Conservation (phyloP, 2,329 filamentous ascomycete species). For the Madurella mycetomatis region DNA sequence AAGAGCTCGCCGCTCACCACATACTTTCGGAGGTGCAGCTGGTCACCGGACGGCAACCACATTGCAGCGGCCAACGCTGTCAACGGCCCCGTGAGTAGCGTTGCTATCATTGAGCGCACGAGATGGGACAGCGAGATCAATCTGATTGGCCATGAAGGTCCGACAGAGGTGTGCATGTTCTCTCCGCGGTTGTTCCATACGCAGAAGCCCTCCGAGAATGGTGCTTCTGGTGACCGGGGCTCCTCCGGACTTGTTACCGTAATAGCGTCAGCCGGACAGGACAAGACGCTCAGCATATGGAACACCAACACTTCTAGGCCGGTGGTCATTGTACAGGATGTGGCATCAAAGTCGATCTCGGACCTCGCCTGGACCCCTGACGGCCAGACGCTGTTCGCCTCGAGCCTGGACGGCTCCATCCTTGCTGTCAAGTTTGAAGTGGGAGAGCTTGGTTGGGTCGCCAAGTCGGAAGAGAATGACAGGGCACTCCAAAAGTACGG, state of each 20-base stretch:
- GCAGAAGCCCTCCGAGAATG: constrained; percentile 56
- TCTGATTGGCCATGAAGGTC: constrained; percentile 92
- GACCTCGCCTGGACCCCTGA: constrained; percentile 93
- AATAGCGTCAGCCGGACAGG: constrained; percentile 92
- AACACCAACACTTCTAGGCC: constrained; percentile 93
- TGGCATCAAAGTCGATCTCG: constrained; percentile 86
- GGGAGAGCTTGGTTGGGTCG: constrained; percentile 86
- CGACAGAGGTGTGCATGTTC: constrained; percentile 95
- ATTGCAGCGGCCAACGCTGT: constrained; percentile 96
- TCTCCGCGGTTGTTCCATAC: constrained; percentile 85
- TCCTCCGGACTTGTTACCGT: constrained; percentile 69
- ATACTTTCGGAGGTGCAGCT: constrained; percentile 93
- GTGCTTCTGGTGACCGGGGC: constrained; percentile 41
- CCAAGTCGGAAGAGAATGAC: constrained; percentile 82
- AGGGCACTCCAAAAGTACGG: constrained; percentile 91
- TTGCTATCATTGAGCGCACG: constrained; percentile 89
- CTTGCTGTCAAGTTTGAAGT: constrained; percentile 75
- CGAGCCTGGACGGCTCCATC: constrained; percentile 85
- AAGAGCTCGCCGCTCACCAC: constrained; percentile 89
- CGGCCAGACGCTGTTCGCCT: constrained; percentile 79
- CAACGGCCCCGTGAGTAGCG: constrained; percentile 94
- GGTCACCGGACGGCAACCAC: constrained; percentile 95
- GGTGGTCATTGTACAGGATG: constrained; percentile 82
- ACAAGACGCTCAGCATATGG: constrained; percentile 95
- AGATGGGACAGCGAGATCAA: constrained; percentile 97